A percentile compares a stretch with the other conserved stretches of the same genome.
Evolutionary conservation across 2,329 filamentous ascomycete genomes (phyloP).

Genomic region (Paraphaeosphaeria minitans): DNA sequence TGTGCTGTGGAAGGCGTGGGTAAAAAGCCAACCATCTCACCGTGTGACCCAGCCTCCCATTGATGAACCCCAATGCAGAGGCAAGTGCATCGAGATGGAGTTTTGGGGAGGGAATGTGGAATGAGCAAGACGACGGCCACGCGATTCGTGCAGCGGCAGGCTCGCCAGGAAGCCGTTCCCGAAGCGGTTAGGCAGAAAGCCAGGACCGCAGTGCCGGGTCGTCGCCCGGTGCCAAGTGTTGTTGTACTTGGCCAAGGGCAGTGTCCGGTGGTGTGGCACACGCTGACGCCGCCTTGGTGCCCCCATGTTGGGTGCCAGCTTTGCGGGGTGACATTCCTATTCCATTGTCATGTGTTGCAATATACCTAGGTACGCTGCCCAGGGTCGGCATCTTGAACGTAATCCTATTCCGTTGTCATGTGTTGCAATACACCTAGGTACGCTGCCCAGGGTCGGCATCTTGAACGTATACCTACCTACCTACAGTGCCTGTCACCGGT

Average conservation of each 20-base stretch:
- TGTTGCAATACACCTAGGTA: background rate
- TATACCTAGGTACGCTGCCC: background rate
- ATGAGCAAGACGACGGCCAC: slow-evolving; percentile 31
- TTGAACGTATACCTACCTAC: background rate
- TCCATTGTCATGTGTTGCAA: background rate
- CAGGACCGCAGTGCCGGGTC: slow-evolving; percentile 39
- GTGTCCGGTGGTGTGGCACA: slow-evolving; percentile 41
- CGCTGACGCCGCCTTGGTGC: slow-evolving; percentile 38
- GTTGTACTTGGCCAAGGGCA: no score
- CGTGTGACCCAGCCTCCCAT: background rate
- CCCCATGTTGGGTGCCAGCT: slow-evolving; percentile 31
- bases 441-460: background rate
- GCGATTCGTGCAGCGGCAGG: slow-evolving; percentile 40
- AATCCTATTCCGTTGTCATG: background rate
- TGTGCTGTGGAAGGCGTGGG: slow-evolving; percentile 18
- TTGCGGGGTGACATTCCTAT: slow-evolving; percentile 24
- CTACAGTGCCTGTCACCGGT: background rate
- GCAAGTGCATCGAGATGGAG: slow-evolving; percentile 8
- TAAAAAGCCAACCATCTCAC: slow-evolving; percentile 17
- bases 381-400: background rate
- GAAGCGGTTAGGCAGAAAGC: slow-evolving; percentile 28
- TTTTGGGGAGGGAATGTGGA: background rate
- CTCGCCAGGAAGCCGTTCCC: slow-evolving; percentile 31
- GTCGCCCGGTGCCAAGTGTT: slow-evolving; percentile 31
- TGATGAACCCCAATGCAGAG: background rate